A percentile compares a stretch with the other conserved stretches of the same genome.
Evolutionary conservation across 257 asterid species (phyloP).

Genomic region (Nicotiana benthamiana): DNA sequence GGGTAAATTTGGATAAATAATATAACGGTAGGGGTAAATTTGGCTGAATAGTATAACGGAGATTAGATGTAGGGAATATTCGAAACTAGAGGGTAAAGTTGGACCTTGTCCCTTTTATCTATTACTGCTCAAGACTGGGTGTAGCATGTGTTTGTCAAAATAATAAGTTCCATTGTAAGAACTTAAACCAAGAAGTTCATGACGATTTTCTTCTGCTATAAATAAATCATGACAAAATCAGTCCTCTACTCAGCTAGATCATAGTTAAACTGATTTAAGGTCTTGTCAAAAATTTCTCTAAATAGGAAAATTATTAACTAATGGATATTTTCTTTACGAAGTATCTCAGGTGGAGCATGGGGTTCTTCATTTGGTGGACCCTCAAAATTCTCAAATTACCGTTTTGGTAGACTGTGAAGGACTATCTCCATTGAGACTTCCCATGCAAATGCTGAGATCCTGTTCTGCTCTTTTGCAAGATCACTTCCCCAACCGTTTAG

Average conservation of each 20-base stretch:
- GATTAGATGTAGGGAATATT: too few relatives aligned
- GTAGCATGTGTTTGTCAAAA: neutral
- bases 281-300: neutral
- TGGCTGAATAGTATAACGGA: too few relatives aligned
- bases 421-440: conserved; percentile 61
- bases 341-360: conserved; percentile 98
- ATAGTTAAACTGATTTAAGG: neutral
- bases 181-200: neutral
- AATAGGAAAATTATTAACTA: conserved; percentile 13
- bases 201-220: neutral
- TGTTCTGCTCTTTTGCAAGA: conserved; percentile 78
- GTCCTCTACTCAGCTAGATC: neutral
- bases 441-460: conserved; percentile 72
- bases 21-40: too few relatives aligned
- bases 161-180: neutral
- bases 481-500: conserved; percentile 82
- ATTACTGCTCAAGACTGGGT: neutral
- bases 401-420: conserved; percentile 83
- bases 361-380: conserved; percentile 53
- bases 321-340: conserved; percentile 33
- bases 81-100: too few relatives aligned
- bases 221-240: neutral
- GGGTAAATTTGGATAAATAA: too few relatives aligned
- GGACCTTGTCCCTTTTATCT: too few relatives aligned
- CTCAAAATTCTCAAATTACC: conserved; percentile 56